Evolutionary conservation across 768 basidiomycete genomes (phyloP).

Genomic region (Hypholoma sublateritium): DNA sequence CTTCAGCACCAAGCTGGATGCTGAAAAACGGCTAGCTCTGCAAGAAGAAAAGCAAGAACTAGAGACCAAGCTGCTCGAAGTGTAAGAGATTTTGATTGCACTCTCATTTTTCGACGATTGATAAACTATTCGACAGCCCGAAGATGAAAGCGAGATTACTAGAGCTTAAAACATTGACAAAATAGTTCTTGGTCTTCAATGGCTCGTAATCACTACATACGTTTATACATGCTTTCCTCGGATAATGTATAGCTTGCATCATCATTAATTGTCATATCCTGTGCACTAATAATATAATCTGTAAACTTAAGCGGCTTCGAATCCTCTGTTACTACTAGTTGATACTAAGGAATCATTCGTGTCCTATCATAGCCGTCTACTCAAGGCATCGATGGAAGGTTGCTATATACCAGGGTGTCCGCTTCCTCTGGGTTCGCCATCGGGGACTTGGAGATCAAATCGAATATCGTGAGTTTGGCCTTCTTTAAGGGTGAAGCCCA

Average conservation of each 20-base stretch:
- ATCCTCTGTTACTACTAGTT: too few relatives aligned
- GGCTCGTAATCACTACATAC: too few relatives aligned
- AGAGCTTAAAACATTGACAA: conserved; percentile 48
- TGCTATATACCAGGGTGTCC: too few relatives aligned
- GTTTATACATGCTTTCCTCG: too few relatives aligned
- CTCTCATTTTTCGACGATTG: background rate
- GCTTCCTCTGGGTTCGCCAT: too few relatives aligned
- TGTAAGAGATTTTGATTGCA: conserved; percentile 47
- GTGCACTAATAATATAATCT: background rate
- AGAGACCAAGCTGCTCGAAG: conserved; percentile 82
- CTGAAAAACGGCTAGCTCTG: conserved; percentile 83
- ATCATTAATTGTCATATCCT: too few relatives aligned
- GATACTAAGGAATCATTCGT: background rate
- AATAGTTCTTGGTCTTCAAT: background rate
- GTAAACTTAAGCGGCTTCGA: background rate
- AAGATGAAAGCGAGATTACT: conserved; percentile 77
- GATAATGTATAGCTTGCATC: too few relatives aligned
- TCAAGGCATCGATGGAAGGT: too few relatives aligned
- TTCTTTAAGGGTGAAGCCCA: too few relatives aligned
- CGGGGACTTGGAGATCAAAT: too few relatives aligned
- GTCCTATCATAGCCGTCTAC: background rate
- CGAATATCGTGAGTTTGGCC: too few relatives aligned
- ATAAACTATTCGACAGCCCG: conserved; percentile 47
- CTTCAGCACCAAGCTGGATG: conserved; percentile 80
- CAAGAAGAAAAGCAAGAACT: conserved; percentile 94